phyloP scores from a whole-genome alignment of 2,329 filamentous ascomycete genomes.

The Sphaerulina vaccinii region DNA sequence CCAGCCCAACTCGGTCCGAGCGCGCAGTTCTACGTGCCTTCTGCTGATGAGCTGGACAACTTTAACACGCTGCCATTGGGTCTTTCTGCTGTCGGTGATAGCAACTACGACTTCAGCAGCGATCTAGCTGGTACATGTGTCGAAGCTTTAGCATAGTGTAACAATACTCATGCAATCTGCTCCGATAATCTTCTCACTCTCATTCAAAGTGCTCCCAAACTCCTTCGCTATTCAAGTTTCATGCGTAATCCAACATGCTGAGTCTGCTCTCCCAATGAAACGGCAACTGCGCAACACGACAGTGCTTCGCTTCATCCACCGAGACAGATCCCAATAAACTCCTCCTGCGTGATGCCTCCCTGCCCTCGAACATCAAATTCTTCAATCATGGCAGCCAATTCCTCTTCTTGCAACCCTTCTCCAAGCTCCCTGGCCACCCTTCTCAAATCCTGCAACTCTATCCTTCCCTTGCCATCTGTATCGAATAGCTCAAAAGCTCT shows the following conservation, averaged over 20 bases:
- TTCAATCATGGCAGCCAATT: conserved; percentile 93
- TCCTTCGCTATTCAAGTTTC: conserved; percentile 5
- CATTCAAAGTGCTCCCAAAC: neutral
- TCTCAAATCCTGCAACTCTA: conserved; percentile 83
- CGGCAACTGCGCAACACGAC: neutral
- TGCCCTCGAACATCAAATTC: conserved; percentile 96
- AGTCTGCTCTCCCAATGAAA: neutral
- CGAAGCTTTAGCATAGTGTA: neutral
- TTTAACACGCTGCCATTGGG: neutral
- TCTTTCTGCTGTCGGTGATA: neutral
- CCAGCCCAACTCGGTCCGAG: neutral
- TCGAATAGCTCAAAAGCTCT: conserved; percentile 94
- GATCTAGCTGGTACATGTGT: neutral
- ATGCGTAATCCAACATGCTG: neutral
- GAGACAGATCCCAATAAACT: conserved; percentile 66
- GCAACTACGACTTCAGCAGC: neutral
- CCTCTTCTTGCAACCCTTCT: conserved; percentile 88
- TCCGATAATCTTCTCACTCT: neutral
- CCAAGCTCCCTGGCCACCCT: conserved; percentile 87
- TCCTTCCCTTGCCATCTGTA: conserved; percentile 84
- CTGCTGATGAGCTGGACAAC: neutral
- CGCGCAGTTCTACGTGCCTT: neutral
- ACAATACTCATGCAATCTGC: neutral
- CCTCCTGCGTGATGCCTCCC: conserved; percentile 66
- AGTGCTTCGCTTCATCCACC: conserved; percentile 30